Evolutionary conservation across 1,284 basidiomycete species (phyloP).

Genomic region (Xerocomus subilludens): DNA sequence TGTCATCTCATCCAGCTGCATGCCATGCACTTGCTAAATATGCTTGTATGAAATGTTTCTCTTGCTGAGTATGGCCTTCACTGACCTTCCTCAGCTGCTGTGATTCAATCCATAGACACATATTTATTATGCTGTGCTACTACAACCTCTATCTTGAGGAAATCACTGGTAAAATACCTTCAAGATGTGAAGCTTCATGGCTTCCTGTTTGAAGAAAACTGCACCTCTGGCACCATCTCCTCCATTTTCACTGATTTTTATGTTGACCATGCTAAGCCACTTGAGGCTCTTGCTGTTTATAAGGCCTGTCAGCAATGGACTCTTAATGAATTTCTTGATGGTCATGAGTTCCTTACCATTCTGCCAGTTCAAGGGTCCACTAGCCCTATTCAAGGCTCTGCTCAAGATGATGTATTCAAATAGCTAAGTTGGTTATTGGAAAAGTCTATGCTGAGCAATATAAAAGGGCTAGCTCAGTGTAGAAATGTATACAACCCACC

Average conservation of each 20-base stretch:
- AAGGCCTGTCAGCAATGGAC: background rate
- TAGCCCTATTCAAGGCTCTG: no score
- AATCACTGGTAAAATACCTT: background rate
- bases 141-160: background rate
- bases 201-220: no score
- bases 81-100: background rate
- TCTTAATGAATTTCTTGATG: background rate
- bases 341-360: background rate
- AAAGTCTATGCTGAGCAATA: no score
- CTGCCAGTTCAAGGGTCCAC: background rate
- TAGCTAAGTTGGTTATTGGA: no score
- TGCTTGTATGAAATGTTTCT: no score
- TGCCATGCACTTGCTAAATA: no score
- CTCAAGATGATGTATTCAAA: no score
- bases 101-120: background rate
- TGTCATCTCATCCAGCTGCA: background rate
- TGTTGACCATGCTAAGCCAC: background rate
- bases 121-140: background rate
- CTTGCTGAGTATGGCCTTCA: no score
- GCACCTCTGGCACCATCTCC: background rate
- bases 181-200: background rate
- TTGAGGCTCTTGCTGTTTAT: background rate
- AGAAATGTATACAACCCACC: no score
- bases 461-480: no score
- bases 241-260: background rate